Evolutionary conservation across 1,284 basidiomycete species (phyloP), one percentile per base, ranked within the genome.

Genomic region (Cutaneotrichosporon arboriforme): DNA sequence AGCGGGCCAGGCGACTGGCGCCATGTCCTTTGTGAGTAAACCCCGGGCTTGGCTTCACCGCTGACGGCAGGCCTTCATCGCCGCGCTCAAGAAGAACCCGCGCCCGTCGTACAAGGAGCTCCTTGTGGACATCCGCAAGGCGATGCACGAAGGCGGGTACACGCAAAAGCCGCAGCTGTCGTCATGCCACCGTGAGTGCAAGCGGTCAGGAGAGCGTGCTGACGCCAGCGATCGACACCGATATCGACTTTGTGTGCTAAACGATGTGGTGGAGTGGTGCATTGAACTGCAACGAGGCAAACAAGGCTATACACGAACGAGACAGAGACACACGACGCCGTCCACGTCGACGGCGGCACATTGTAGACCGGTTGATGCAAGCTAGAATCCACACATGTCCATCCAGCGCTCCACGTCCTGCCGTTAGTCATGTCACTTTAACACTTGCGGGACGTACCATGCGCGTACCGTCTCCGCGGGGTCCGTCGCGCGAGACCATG

Each of bases 61-160:
- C 41, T 43, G 41, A 43, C 41, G 3, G 26, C 55, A 85, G 88
- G 92, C 86, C 33, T 89, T 91, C 71, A 84, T 88, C 59, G 74
- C 78, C 22, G 78, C 80, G 12, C 77, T 90, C 37, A 77, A 69
- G 12, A 72, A 77, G 63, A 84, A 87, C 67, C 80, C 81, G 15
- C 80, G 86, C 57, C 88, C 88, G 71, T 87, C 83, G 60, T 96
- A 92, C 63, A 82, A 86, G 66, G 81, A 89, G 67, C 80, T 94
- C 2, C 80, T 93, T 14, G 74, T 79, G 55, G 81, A 78, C 26
- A 80, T 96, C 52, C 81, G 88, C 49, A 74, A 77, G 46, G 74
- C 76, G 58, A 60, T 80, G 46, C 59, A 52, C 34, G 23, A 38
- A 12, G 75, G 70, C 38, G 88, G 88, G 66, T 93, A 92, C 69